A percentile compares a stretch with the other conserved stretches of the same genome.
phyloP scores from a whole-genome alignment of 225 moss, liverwort and hornwort genomes.

The Pleurozium schreberi region DNA sequence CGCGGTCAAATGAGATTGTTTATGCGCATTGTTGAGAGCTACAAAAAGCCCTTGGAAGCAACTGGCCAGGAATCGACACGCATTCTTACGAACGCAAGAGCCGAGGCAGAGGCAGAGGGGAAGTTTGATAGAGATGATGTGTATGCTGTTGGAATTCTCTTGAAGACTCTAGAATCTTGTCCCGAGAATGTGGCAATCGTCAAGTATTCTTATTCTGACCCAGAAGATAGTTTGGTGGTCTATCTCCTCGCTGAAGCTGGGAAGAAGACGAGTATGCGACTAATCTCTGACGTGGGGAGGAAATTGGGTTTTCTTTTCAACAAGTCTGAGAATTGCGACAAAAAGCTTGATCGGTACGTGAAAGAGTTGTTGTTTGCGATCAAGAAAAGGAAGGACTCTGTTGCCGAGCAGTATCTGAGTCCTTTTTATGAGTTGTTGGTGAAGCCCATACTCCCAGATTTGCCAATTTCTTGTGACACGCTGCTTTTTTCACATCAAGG shows the following conservation, averaged over 20 bases:
- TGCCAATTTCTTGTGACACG: not conserved
- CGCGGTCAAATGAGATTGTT: slow-evolving; percentile 4
- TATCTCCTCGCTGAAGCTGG: not conserved
- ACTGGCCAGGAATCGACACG: not conserved
- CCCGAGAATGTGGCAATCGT: not conserved
- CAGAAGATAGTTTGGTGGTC: not conserved
- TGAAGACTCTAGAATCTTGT: not conserved
- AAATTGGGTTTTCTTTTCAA: not conserved
- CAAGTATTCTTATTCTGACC: not conserved
- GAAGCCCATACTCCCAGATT: not conserved
- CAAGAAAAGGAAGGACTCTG: not conserved
- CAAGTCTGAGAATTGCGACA: not conserved
- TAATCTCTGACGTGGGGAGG: not conserved
- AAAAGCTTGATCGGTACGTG: not conserved
- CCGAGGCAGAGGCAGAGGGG: not conserved
- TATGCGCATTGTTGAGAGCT: not conserved
- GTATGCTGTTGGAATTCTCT: not conserved
- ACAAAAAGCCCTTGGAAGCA: not conserved
- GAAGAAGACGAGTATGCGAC: not conserved
- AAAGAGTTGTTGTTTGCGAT: not conserved
- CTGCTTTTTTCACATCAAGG: not conserved
- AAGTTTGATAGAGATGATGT: not conserved
- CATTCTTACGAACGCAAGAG: too few species aligned
- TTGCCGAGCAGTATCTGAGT: not conserved
- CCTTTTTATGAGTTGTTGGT: not conserved